A percentile compares a stretch with the other conserved stretches of the same genome.
phyloP scores from a whole-genome alignment of 2,329 filamentous ascomycete genomes.

The Diaporthe humulicola region DNA sequence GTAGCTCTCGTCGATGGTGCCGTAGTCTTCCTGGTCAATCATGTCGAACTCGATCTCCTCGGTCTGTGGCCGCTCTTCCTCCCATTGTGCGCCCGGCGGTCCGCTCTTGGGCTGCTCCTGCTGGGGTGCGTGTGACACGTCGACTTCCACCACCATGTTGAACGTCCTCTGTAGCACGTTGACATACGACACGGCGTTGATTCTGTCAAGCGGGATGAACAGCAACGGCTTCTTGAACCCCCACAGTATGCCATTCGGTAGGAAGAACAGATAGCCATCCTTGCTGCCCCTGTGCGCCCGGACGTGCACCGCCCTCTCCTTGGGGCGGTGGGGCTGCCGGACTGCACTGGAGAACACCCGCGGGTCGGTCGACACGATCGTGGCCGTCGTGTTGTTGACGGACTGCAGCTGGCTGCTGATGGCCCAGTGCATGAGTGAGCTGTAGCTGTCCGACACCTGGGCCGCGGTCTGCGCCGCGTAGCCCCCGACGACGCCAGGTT shows the following conservation, averaged over 20 bases:
- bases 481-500: conserved; percentile 69
- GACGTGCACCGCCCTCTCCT: conserved; percentile 75
- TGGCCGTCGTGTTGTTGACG: conserved; percentile 57
- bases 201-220: conserved; percentile 72
- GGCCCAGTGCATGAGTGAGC: conserved; percentile 72
- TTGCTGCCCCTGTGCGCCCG: conserved; percentile 77
- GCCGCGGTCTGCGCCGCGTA: conserved; percentile 62
- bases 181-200: conserved; percentile 75
- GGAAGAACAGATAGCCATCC: conserved; percentile 77
- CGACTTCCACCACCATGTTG: conserved; percentile 75
- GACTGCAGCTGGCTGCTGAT: conserved; percentile 65
- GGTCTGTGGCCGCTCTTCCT: conserved; percentile 52
- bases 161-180: conserved; percentile 77
- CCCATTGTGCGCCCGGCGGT: conserved; percentile 39
- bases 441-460: conserved; percentile 70
- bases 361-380: conserved; percentile 66
- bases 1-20: conserved; percentile 73
- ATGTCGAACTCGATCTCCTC: conserved; percentile 78
- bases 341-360: conserved; percentile 69
- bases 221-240: conserved; percentile 78
- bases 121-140: conserved; percentile 47
- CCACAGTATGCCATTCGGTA: conserved; percentile 77
- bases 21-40: conserved; percentile 78
- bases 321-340: conserved; percentile 69
- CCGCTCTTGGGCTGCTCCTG: conserved; percentile 9